Evolutionary conservation across 768 basidiomycete genomes (phyloP).

Genomic region (Boletus reticuloceps): DNA sequence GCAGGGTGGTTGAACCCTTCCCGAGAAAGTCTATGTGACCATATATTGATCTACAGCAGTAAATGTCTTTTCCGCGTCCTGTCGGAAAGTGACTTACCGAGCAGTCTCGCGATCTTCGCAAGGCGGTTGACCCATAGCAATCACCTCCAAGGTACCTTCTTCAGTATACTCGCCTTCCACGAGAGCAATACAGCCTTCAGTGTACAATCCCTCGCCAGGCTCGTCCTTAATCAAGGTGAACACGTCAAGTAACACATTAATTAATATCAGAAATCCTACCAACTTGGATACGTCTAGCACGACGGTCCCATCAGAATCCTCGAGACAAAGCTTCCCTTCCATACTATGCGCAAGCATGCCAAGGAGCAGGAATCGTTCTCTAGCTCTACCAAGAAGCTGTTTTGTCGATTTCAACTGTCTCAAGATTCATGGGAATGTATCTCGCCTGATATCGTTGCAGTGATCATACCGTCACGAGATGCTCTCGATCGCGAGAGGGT

Average conservation of each 20-base stretch:
- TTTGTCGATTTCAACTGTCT: slow-evolving; percentile 89
- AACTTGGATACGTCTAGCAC: slow-evolving; percentile 85
- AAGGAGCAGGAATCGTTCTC: slow-evolving; percentile 87
- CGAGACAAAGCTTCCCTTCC: slow-evolving; percentile 87
- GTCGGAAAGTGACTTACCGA: slow-evolving; percentile 46
- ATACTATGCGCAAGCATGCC: slow-evolving; percentile 91
- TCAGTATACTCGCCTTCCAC: slow-evolving; percentile 97
- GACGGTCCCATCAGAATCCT: slow-evolving; percentile 91
- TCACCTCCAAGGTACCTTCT: slow-evolving; percentile 82
- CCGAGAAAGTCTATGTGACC: slow-evolving; percentile 98
- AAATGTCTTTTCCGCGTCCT: background rate
- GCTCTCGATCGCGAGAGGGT: slow-evolving; percentile 82
- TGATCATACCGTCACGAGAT: slow-evolving; percentile 76
- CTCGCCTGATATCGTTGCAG: slow-evolving; percentile 7
- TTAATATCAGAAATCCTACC: slow-evolving; percentile 38
- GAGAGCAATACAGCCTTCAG: slow-evolving; percentile 92
- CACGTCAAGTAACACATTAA: slow-evolving; percentile 1
- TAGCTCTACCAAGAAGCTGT: slow-evolving; percentile 87
- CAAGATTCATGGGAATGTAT: slow-evolving; percentile 17
- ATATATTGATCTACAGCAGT: slow-evolving; percentile 70
- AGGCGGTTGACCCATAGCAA: slow-evolving; percentile 96
- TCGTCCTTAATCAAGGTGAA: slow-evolving; percentile 53
- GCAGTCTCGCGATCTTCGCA: slow-evolving; percentile 87
- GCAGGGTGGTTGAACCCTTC: slow-evolving; percentile 84
- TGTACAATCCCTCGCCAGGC: slow-evolving; percentile 93